Percentiles rank a stretch among this genome's conserved stretches.
phyloP scores from a whole-genome alignment of 306 rosid genomes.

The Quillaja saponaria region DNA sequence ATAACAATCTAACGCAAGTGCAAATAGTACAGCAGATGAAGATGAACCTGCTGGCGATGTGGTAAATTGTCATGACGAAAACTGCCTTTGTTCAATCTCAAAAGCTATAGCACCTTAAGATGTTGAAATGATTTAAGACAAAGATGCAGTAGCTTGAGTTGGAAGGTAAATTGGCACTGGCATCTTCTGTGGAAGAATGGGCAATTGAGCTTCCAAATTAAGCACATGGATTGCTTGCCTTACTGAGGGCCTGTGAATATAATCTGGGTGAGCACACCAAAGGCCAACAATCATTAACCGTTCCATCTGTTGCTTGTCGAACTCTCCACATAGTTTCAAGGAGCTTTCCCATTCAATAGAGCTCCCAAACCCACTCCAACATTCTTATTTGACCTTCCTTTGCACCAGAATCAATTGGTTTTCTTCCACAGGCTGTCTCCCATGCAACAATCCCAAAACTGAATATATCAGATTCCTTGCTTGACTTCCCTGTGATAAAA shows the following conservation, averaged over 20 bases:
- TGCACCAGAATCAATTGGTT: constrained; percentile 20
- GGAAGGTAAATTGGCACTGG: constrained; percentile 46
- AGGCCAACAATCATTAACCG: constrained; percentile 41
- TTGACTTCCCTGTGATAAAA: constrained; percentile 32
- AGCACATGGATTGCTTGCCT: constrained; percentile 45
- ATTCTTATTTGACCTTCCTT: constrained; percentile 21
- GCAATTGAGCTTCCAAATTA: constrained; percentile 36
- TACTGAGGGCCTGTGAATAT: constrained; percentile 30
- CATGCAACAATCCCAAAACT: constrained; percentile 42
- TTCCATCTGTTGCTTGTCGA: constrained; percentile 36
- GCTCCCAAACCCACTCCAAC: constrained; percentile 52
- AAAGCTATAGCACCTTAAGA: too few relatives aligned
- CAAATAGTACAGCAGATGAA: too few relatives aligned
- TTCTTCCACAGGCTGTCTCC: constrained; percentile 42
- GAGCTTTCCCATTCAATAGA: constrained; percentile 30
- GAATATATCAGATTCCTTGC: constrained; percentile 39
- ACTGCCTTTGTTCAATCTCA: too few relatives aligned
- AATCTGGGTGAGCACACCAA: constrained; percentile 49
- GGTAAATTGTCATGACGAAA: too few relatives aligned
- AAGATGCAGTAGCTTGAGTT: too few relatives aligned
- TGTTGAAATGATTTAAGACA: too few relatives aligned
- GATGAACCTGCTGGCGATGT: too few relatives aligned
- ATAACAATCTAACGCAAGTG: too few relatives aligned
- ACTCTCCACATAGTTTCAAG: constrained; percentile 27
- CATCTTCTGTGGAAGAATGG: constrained; percentile 34